Evolutionary conservation across 2,329 filamentous ascomycete species (phyloP), one percentile per base, ranked within the genome.

Genomic region (Cercospora sesami): DNA sequence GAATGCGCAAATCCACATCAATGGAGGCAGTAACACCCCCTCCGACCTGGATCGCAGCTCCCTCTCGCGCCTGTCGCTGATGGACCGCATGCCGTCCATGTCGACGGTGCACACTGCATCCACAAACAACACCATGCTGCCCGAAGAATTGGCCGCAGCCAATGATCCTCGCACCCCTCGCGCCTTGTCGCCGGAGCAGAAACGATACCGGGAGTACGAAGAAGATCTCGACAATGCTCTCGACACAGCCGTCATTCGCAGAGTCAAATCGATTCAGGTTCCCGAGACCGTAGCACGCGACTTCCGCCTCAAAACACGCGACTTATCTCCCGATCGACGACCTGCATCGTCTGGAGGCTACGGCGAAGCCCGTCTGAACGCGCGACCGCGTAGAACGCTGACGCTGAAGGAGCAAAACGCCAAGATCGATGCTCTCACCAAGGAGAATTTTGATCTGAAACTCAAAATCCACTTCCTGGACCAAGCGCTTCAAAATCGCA

Each of bases 361-460:
- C 39, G 66, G 63, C 57, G 66, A 68, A 30, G 66, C 66, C 14
- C 62, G 65, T 39, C 66, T 63, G 33, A 64, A 65, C 36, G 64
- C 64, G 59, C 58, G 51, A 45, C 68, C 75, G 14, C 75, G 76
- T 68, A 76, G 74, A 66, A 76, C 75, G 48, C 76, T 99, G 80
- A 98, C 95, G 0, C 83, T 99, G 48, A 98, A 97, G 79, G 95
- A 99, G 80, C 95, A 99, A 80, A 97, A 94, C 77, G 96, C 91
- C 80, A 98, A 94, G 14, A 97, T 99, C 71, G 95, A 99, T 79
- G 89, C 94, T 68, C 85, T 98, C 2, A 96, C 93, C 68, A 99
- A 99, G 81, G 95, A 99, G 79, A 99, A 99, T 72, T 99, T 98
- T 78, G 94, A 97, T 78, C 83, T 98, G 65, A 97, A 98, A 80